Conservation (phyloP, 2,329 filamentous ascomycete genomes). For the Madurella fahalii region DNA sequence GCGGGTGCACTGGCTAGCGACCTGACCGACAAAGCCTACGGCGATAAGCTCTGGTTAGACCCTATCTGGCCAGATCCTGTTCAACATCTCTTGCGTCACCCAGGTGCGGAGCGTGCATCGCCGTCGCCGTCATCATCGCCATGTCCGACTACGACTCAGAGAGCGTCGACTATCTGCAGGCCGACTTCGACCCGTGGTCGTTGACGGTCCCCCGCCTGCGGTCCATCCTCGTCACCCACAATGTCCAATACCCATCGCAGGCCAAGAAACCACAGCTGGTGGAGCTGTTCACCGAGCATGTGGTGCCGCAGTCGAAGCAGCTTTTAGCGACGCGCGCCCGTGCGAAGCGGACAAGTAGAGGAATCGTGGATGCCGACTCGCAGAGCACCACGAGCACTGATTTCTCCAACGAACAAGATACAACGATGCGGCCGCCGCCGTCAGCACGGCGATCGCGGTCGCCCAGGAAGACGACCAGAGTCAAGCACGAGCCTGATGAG, state of each 20-base stretch:
- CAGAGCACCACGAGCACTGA: constrained; percentile 53
- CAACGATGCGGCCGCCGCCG: constrained; percentile 46
- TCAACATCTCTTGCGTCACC: not conserved
- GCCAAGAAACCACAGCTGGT: constrained; percentile 91
- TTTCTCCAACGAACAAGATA: constrained; percentile 57
- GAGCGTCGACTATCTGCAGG: constrained; percentile 72
- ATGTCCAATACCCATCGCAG: constrained; percentile 77
- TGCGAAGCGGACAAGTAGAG: constrained; percentile 80
- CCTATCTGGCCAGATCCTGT: not conserved
- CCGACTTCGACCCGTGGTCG: constrained; percentile 76
- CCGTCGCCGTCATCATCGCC: constrained; percentile 17
- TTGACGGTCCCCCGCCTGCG: constrained; percentile 86
- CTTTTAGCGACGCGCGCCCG: constrained; percentile 70
- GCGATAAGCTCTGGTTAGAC: not conserved
- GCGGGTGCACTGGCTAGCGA: not conserved
- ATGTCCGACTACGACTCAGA: constrained; percentile 67
- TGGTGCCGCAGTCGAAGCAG: constrained; percentile 73
- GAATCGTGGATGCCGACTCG: constrained; percentile 69
- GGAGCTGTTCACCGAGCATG: constrained; percentile 73
- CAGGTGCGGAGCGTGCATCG: not conserved
- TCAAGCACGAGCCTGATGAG: constrained; percentile 50
- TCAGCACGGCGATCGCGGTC: constrained; percentile 50
- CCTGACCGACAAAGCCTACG: not conserved
- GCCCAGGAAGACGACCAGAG: constrained; percentile 50
- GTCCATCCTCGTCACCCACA: constrained; percentile 86